Percentiles rank a stretch among this genome's conserved stretches.
Evolutionary conservation across 2,329 filamentous ascomycete genomes (phyloP).

Genomic region (Chlorencoelia australis): DNA sequence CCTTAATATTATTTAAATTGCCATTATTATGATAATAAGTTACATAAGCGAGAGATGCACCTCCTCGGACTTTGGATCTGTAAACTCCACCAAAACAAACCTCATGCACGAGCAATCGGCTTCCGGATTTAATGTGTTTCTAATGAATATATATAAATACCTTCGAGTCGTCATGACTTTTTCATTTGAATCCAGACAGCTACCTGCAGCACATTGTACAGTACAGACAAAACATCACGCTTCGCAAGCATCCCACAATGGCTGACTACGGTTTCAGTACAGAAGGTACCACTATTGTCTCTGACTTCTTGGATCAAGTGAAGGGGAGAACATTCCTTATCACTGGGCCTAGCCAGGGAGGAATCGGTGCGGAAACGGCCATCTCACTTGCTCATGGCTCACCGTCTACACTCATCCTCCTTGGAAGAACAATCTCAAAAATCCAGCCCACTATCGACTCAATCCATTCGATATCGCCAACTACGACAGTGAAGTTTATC

Average conservation of each 20-base stretch:
- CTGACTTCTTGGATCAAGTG: slow-evolving; percentile 9
- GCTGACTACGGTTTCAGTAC: slow-evolving; percentile 7
- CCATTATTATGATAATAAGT: no score
- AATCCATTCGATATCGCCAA: slow-evolving; percentile 10
- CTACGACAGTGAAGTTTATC: slow-evolving; percentile 10
- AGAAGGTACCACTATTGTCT: slow-evolving; percentile 9
- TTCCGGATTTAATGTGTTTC: no score
- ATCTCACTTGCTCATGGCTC: slow-evolving; percentile 17
- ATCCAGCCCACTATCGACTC: slow-evolving; percentile 14
- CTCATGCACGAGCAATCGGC: no score
- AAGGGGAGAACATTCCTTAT: slow-evolving; percentile 13
- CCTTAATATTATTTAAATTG: no score
- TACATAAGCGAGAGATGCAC: no score
- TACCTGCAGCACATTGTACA: no score
- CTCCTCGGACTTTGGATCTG: no score
- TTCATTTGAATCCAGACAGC: no score
- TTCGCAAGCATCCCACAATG: not conserved
- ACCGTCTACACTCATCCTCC: slow-evolving; percentile 11
- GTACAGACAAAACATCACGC: no score
- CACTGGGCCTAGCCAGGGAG: slow-evolving; percentile 11
- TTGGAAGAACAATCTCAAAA: slow-evolving; percentile 13
- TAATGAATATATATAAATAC: no score
- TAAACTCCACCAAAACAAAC: no score
- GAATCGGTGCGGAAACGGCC: slow-evolving; percentile 14
- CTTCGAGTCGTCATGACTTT: no score